Conservation (phyloP, 2,329 filamentous ascomycete species). For the Clarireedia homoeocarpa region DNA sequence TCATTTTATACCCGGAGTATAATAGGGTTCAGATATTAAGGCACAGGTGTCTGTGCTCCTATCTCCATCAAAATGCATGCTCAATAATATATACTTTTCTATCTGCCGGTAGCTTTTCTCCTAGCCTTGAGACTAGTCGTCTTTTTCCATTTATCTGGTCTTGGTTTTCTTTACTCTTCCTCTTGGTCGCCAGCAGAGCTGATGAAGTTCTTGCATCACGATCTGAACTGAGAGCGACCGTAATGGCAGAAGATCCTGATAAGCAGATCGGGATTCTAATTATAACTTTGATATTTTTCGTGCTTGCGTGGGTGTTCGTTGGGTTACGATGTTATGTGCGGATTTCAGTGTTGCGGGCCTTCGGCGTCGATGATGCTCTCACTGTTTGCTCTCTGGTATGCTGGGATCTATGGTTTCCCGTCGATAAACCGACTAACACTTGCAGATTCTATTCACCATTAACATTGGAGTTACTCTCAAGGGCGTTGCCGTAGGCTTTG, state of each 20-base stretch:
- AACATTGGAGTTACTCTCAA: slow-evolving; percentile 15
- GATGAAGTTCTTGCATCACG: not conserved
- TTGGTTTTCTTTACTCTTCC: not conserved
- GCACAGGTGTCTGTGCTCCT: too few species aligned
- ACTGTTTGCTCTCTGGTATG: slow-evolving; percentile 40
- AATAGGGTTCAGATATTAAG: too few species aligned
- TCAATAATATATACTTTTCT: too few species aligned
- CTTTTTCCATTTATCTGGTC: too few species aligned
- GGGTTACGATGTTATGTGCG: slow-evolving; percentile 39
- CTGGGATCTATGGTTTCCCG: not conserved
- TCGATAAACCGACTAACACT: not conserved
- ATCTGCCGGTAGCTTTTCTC: too few species aligned
- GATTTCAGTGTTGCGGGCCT: slow-evolving; percentile 34
- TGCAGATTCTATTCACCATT: slow-evolving; percentile 14
- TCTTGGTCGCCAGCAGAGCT: not conserved
- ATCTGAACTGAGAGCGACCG: not conserved
- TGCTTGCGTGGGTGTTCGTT: slow-evolving; percentile 32
- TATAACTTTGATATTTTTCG: slow-evolving; percentile 27
- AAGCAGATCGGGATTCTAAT: slow-evolving; percentile 11
- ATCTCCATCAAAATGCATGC: too few species aligned
- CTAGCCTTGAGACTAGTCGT: too few species aligned
- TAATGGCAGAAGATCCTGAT: not conserved
- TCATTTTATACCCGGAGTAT: too few species aligned
- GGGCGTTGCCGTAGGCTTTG: slow-evolving; percentile 18
- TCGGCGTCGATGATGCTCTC: slow-evolving; percentile 40